Conservation (phyloP, 306 rosid species). For the Trifolium pratense region DNA sequence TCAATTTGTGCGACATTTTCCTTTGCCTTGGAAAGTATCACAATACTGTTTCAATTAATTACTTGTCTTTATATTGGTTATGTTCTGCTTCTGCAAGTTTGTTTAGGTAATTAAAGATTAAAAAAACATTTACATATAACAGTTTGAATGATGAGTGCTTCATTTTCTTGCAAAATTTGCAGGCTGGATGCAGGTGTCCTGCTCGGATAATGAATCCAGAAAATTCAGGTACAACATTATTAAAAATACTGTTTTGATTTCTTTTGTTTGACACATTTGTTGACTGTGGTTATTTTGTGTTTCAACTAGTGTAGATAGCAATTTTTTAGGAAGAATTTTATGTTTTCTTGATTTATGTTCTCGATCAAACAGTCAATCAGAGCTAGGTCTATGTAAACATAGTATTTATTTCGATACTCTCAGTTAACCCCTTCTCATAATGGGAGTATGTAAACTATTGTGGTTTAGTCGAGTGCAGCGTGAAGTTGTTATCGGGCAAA, state of each 20-base stretch:
- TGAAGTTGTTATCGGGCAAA: too few relatives aligned
- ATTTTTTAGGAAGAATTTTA: not conserved
- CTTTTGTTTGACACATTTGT: slow-evolving; percentile 28
- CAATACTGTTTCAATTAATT: not conserved
- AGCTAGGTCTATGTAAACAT: too few relatives aligned
- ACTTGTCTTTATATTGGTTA: not conserved
- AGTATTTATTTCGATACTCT: too few relatives aligned
- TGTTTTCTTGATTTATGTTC: not conserved
- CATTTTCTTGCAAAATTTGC: slow-evolving; percentile 46
- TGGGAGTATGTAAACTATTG: too few relatives aligned
- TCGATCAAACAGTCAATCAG: too few relatives aligned
- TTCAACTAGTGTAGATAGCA: not conserved
- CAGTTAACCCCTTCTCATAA: too few relatives aligned
- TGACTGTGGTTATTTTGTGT: not conserved
- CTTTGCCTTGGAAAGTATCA: not conserved
- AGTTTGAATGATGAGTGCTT: slow-evolving; percentile 26
- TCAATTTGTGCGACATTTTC: not conserved
- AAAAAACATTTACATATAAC: not conserved
- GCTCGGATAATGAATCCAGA: slow-evolving; percentile 57
- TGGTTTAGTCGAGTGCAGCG: too few relatives aligned
- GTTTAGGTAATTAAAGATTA: slow-evolving; percentile 11
- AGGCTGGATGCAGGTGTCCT: slow-evolving; percentile 49
- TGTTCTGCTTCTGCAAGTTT: not conserved
- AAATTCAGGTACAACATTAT: slow-evolving; percentile 51
- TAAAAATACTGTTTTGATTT: not conserved